These are phyloP conservation scores for Bipolaris zeicola DNA, from an alignment of 2,329 filamentous ascomycete genomes.

Conservation along the genomic window DNA sequence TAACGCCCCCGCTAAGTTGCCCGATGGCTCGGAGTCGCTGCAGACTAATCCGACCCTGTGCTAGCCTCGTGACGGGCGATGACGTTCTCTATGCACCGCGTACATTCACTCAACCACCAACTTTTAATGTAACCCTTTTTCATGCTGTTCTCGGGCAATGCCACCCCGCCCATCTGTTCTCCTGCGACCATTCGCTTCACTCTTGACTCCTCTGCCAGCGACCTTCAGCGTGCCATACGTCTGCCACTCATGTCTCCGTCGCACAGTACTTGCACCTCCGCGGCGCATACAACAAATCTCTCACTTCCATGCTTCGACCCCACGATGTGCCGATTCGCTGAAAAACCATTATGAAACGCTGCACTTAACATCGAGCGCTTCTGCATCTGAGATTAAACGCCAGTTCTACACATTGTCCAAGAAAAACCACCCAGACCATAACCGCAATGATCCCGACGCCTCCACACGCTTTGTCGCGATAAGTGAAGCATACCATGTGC, in stretches of 20 bases:
- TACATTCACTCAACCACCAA: constrained; percentile 14
- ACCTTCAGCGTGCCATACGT: constrained; percentile 14
- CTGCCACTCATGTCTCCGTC: constrained; percentile 27
- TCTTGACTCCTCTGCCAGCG: background rate
- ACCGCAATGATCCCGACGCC: constrained; percentile 75
- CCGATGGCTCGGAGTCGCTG: constrained; percentile 20
- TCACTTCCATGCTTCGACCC: constrained; percentile 55
- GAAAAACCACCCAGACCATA: constrained; percentile 88
- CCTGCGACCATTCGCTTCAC: constrained; percentile 19
- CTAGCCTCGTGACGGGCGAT: constrained; percentile 21
- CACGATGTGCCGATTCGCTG: constrained; percentile 44
- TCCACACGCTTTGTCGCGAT: constrained; percentile 79
- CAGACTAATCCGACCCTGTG: constrained; percentile 8
- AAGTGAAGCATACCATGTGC: constrained; percentile 79
- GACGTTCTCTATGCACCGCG: constrained; percentile 32
- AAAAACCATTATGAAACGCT: constrained; percentile 83
- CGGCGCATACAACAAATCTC: constrained; percentile 13
- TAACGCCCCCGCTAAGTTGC: constrained; percentile 15
- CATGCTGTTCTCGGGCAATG: constrained; percentile 33
- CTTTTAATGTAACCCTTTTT: constrained; percentile 5
- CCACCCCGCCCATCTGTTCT: constrained; percentile 26
- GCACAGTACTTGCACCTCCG: constrained; percentile 14
- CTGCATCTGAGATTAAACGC: constrained; percentile 83
- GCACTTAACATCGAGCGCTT: constrained; percentile 71
- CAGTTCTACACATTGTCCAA: constrained; percentile 92